Conservation (phyloP, 495 filamentous ascomycete genomes). For the Letharia lupina region DNA sequence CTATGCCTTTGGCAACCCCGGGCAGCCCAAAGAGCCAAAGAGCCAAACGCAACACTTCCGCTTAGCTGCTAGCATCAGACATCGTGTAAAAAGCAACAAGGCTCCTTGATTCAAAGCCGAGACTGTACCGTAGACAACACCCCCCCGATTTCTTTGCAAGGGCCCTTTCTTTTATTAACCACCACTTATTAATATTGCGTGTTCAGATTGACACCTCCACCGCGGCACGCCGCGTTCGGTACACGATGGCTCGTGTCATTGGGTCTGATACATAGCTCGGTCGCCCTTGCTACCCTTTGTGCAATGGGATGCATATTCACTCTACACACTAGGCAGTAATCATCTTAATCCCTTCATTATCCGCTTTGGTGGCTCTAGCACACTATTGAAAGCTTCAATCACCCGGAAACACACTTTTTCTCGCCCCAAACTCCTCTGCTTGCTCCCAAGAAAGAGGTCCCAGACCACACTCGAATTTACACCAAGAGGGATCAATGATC, state of each 20-base stretch:
- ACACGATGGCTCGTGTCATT: constrained; percentile 20
- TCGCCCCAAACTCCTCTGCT: constrained; percentile 13
- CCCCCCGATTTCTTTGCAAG: constrained; percentile 2
- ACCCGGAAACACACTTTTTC: constrained; percentile 16
- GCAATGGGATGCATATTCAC: constrained; percentile 11
- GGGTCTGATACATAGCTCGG: constrained; percentile 25
- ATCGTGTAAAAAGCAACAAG: constrained; percentile 17
- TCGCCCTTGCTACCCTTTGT: constrained; percentile 21
- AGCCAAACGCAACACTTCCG: constrained; percentile 6
- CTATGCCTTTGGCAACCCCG: not conserved
- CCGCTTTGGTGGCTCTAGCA: constrained; percentile 19
- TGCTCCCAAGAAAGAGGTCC: not conserved
- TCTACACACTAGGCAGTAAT: constrained; percentile 19
- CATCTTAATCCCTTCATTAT: constrained; percentile 14
- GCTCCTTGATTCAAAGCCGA: constrained; percentile 16
- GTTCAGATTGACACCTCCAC: constrained; percentile 1
- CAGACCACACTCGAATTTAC: constrained; percentile 1
- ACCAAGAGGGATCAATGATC: constrained; percentile 9
- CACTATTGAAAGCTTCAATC: constrained; percentile 17
- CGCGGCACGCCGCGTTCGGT: constrained; percentile 23
- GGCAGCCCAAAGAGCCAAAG: not conserved
- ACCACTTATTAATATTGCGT: constrained; percentile 12
- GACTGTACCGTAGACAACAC: constrained; percentile 8
- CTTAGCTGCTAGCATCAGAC: constrained; percentile 10
- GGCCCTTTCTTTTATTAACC: constrained; percentile 4